A percentile compares a stretch with the other conserved stretches of the same genome.
These are phyloP conservation scores for Debaryomycetaceae sp. DNA, from an alignment of 1,139 yeast species.

Conservation along the genomic window DNA sequence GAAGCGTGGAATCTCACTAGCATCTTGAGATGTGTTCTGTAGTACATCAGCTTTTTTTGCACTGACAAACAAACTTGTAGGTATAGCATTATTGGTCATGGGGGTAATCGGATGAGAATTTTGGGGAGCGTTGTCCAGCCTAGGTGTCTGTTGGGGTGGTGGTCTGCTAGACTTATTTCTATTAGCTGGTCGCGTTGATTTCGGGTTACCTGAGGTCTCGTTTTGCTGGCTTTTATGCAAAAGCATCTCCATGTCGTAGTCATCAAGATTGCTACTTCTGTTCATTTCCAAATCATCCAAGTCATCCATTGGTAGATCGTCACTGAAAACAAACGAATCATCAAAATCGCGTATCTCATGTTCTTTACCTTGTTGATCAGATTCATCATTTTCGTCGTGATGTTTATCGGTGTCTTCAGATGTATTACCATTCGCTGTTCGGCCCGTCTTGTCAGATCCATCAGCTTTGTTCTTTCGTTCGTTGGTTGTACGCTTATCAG, in stretches of 20 bases:
- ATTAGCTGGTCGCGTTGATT: slow-evolving; percentile 4
- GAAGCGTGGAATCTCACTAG: slow-evolving; percentile 33
- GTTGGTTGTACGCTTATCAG: slow-evolving; percentile 5
- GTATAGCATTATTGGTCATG: neutral
- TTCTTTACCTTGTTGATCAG: slow-evolving; percentile 16
- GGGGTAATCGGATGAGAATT: slow-evolving; percentile 3
- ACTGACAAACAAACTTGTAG: slow-evolving; percentile 48
- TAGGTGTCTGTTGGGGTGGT: neutral
- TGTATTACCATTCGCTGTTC: neutral
- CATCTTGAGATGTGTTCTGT: slow-evolving; percentile 40
- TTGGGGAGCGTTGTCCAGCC: neutral
- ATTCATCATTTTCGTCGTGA: neutral
- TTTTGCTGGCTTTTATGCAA: slow-evolving; percentile 10
- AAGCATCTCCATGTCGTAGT: slow-evolving; percentile 25
- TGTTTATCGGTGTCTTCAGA: neutral
- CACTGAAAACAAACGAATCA: slow-evolving; percentile 66
- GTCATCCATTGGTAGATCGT: slow-evolving; percentile 47
- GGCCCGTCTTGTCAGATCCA: neutral
- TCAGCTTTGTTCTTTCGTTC: slow-evolving; percentile 5
- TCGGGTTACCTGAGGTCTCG: slow-evolving; percentile 4
- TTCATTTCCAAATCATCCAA: slow-evolving; percentile 12
- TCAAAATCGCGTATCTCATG: slow-evolving; percentile 38
- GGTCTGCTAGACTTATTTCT: slow-evolving; percentile 4
- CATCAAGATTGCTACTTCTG: slow-evolving; percentile 22
- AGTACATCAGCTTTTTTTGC: slow-evolving; percentile 56